Base-by-base conservation (phyloP, 2,329 filamentous ascomycete species). In the Calycina herbarum region DNA sequence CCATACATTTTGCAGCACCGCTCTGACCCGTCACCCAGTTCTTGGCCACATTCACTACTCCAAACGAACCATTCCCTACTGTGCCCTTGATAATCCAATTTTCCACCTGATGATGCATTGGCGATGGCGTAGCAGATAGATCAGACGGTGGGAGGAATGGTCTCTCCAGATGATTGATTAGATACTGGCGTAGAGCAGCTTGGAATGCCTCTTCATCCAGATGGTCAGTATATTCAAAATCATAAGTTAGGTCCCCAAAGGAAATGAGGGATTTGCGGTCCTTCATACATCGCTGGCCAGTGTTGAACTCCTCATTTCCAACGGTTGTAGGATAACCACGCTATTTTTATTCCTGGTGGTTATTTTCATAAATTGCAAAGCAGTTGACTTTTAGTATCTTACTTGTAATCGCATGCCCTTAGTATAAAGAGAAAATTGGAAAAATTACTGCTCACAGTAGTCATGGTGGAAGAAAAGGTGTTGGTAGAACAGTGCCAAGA, bases 231-330 rank as follows among this genome's bases (percentile, higher is more conserved):
- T 29, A 62, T 35, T 62, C 40, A 13, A 59, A 24, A 40, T 20
- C 27, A 11, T 59, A 59, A 27, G 20, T 59, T 6, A 59, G 33
- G 20, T 4, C 11, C 4, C 57, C 31, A 59, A 59, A 59, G 15
- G 29, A 59, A 17, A 59, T n/a, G 13, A 5, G 15, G n/a, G 29
- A 35, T n/a, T 40, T 59, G 31, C 29, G 33, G 8, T 20, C 20
- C 31, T 5, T 59, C 5, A 59, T 59, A 40, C 11, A 5, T 38
- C 31, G 31, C 15, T 38, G 29, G 11, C 57, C 57, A 13, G 13
- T 24, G 20, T 15, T 59, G n/a, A 59, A 59, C 31, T 38, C 57
- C 5, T 59, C 29, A 59, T 59, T 59, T n/a, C 57, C 29, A 15
- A 59, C 20, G 13, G 20, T 42, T 13, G 40, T 42, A 3, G 15